Base-by-base conservation (phyloP, 2,329 filamentous ascomycete species). In the Davidsoniella neocaledoniae region DNA sequence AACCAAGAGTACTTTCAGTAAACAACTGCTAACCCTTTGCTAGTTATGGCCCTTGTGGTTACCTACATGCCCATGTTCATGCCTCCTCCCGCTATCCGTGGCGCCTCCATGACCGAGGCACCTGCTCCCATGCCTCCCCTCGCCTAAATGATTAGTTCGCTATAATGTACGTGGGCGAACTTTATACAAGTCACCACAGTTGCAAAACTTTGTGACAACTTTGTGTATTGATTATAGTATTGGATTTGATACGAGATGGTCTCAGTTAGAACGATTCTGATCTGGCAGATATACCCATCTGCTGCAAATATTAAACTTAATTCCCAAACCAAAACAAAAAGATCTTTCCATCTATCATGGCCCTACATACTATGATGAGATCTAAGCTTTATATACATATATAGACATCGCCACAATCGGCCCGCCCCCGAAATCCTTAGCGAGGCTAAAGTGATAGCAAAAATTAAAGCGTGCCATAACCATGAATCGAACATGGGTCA, bases 11-110 rank as follows among this genome's bases (percentile, higher is more conserved):
- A 7, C 19, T 21, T 23, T 12, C 1, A 43, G 42, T 17, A 26
- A 37, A 36, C 6, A 19, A n/a, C 7, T 33, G 19, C 26, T 16
- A 10, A 39, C 14, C 5, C 16, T 7, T 44, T 37, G 29, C 53
- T 54, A 81, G 77, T 77, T 53, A 74, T 81, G 72, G 71, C 77
- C 38, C 68, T 82, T 45, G 66, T 60, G 53, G 67, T 73, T 29
- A 70, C 67, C 47, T 74, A 74, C 54, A 63, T 73, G 48, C 69
- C 69, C 19, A 61, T 74, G 46, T 73, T 74, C 60, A 59, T 74
- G 48, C 70, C 64, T 38, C 50, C 50, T 14, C 46, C 41, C 14
- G 42, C 37, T 21, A n/a, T 38, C 25, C 46, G 42, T 16, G 50
- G 50, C 29, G 36, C 29, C 23, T 40, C 42, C 7, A 16, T 17